Evolutionary conservation across 208 protist species (phyloP).

Genomic region (Trypanosomatidae sp.): DNA sequence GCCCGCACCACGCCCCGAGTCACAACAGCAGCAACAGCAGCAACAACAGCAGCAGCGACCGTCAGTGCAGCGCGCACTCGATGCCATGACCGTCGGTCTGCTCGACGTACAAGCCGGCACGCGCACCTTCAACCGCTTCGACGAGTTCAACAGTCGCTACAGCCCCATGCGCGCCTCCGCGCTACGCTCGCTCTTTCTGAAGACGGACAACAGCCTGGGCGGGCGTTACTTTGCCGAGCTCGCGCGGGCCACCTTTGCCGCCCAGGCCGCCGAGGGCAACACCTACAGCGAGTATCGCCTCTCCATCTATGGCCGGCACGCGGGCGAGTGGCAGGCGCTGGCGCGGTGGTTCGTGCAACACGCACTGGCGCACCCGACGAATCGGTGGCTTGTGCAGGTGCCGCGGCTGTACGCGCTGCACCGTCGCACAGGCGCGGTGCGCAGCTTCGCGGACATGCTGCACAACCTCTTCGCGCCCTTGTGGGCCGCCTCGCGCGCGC

Average conservation of each 20-base stretch:
- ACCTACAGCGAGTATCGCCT: slow-evolving; percentile 77
- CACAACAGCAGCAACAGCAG: neutral
- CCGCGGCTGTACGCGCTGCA: slow-evolving; percentile 84
- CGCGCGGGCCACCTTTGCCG: slow-evolving; percentile 30
- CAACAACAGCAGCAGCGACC: slow-evolving; percentile 9
- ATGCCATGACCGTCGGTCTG: slow-evolving; percentile 48
- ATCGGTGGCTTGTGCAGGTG: slow-evolving; percentile 95
- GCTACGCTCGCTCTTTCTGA: slow-evolving; percentile 64
- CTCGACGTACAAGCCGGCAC: slow-evolving; percentile 76
- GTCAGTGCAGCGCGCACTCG: slow-evolving; percentile 7
- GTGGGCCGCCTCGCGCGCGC: slow-evolving; percentile 94
- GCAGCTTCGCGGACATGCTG: slow-evolving; percentile 91
- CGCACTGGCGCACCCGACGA: slow-evolving; percentile 86
- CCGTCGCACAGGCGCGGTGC: slow-evolving; percentile 30
- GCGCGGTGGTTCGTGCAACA: slow-evolving; percentile 76
- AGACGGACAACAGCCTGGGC: slow-evolving; percentile 83
- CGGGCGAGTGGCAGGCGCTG: slow-evolving; percentile 57
- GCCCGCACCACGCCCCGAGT: too few species aligned
- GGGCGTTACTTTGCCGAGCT: slow-evolving; percentile 85
- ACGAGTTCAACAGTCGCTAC: slow-evolving; percentile 81
- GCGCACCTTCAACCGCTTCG: slow-evolving; percentile 80
- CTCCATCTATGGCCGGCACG: slow-evolving; percentile 62
- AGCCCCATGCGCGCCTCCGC: slow-evolving; percentile 50
- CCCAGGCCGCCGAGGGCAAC: slow-evolving; percentile 30
- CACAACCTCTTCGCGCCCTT: slow-evolving; percentile 95